Evolutionary conservation across 106 monocot species (phyloP).

Genomic region (Xerophyta viscosa): DNA sequence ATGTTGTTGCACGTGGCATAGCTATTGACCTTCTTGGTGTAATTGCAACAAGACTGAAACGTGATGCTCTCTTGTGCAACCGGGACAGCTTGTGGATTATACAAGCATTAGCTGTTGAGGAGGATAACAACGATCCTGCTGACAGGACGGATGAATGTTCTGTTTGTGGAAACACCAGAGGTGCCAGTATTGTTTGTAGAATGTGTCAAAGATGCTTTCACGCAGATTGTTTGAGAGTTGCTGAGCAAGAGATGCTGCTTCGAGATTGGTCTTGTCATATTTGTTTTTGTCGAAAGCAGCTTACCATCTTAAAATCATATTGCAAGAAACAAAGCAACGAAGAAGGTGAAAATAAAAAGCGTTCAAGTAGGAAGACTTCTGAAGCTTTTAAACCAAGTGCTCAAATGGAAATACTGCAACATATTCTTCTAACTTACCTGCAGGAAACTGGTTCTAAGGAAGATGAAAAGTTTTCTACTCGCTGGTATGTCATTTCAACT

Average conservation of each 20-base stretch:
- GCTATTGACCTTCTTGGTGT: slow-evolving; percentile 92
- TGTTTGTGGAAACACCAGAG: slow-evolving; percentile 60
- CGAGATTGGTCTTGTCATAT: slow-evolving; percentile 85
- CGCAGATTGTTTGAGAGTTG: slow-evolving; percentile 67
- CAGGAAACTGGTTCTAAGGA: slow-evolving; percentile 62
- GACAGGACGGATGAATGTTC: slow-evolving; percentile 54
- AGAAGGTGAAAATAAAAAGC: slow-evolving; percentile 18
- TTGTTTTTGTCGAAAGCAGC: slow-evolving; percentile 71
- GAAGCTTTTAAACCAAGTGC: too few species aligned
- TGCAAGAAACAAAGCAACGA: slow-evolving; percentile 47
- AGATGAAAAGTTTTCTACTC: slow-evolving; percentile 60
- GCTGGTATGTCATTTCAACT: slow-evolving; percentile 62
- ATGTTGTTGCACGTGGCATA: slow-evolving; percentile 65
- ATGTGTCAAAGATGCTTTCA: slow-evolving; percentile 80
- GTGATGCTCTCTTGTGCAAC: slow-evolving; percentile 58
- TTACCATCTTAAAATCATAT: slow-evolving; percentile 48
- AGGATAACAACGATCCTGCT: slow-evolving; percentile 13
- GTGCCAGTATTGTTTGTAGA: slow-evolving; percentile 51
- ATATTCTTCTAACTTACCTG: slow-evolving; percentile 81
- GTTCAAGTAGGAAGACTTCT: slow-evolving; percentile 18
- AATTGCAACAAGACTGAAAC: slow-evolving; percentile 86
- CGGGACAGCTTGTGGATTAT: slow-evolving; percentile 75
- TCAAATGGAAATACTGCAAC: slow-evolving; percentile 65
- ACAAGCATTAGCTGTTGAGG: slow-evolving; percentile 30
- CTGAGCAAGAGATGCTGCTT: slow-evolving; percentile 38